Conservation (phyloP, 2,329 filamentous ascomycete species). For the Blastomyces percursus region DNA sequence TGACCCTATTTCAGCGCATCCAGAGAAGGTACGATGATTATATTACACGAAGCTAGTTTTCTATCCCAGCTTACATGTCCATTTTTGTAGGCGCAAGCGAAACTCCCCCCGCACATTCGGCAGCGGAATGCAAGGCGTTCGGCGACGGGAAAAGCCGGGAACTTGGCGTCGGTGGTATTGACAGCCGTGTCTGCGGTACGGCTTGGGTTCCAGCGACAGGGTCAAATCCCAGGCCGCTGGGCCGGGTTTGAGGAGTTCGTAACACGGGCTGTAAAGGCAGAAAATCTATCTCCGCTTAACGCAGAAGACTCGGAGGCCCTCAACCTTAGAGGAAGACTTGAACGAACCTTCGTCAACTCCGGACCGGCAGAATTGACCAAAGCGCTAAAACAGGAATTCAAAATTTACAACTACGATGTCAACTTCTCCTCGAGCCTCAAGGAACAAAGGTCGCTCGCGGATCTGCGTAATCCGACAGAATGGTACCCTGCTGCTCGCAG, state of each 20-base stretch:
- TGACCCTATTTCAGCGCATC: not conserved
- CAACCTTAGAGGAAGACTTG: slow-evolving; percentile 6
- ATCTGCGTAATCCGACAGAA: slow-evolving; percentile 78
- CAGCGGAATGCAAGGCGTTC: not conserved
- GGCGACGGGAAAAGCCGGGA: not conserved
- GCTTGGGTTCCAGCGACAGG: not conserved
- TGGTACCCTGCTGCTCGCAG: slow-evolving; percentile 81
- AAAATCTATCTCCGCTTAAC: slow-evolving; percentile 4
- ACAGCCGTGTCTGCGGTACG: not conserved
- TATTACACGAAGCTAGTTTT: not conserved
- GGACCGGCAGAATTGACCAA: slow-evolving; percentile 42
- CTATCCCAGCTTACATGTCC: not conserved
- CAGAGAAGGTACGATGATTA: not conserved
- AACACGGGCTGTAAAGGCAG: not conserved
- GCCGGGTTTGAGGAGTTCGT: not conserved
- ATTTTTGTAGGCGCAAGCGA: not conserved
- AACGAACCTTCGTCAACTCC: slow-evolving; percentile 7
- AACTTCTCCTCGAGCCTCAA: slow-evolving; percentile 48
- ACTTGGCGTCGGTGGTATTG: slow-evolving; percentile 1
- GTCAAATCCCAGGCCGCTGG: not conserved
- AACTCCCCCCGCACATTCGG: not conserved
- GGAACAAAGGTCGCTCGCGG: slow-evolving; percentile 57
- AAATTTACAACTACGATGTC: slow-evolving; percentile 50
- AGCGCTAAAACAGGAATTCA: slow-evolving; percentile 59
- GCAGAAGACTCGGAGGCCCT: not conserved